Evolutionary conservation across 73 alveolate species (phyloP), one percentile per base, ranked within the genome.

Genomic region (Durusdinium trenchii): DNA sequence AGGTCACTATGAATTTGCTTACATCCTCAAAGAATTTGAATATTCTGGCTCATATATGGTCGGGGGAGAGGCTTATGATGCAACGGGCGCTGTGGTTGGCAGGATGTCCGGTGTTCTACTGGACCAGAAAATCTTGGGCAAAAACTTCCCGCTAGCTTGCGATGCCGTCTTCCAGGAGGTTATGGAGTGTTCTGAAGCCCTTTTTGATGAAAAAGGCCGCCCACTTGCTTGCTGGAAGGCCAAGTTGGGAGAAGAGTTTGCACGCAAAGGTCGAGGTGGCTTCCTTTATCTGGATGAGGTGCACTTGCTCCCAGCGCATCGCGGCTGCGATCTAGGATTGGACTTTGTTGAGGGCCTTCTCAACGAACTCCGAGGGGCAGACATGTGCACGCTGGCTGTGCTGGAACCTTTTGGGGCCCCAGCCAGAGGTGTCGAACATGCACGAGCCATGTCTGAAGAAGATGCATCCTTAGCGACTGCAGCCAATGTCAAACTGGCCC

Each of bases 171-270:
- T 46, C 18, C 83, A 71, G 35, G 32, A 71, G 83, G 48, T 71
- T 12, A 71, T 71, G 83, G 47, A 71, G 83, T 71, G 83, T 46
- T 71, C 83, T 35, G 83, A n/a, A 35, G 38, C 32, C 38, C 83
- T 71, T n/a, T 71, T 71, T 35, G 83, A 71, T 35, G 18, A 30
- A 42, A 71, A 71, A 46, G 83, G 83, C 43, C 51, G 51, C 38
- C 83, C 83, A 28, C 32, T n/a, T n/a, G 45, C 83, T n/a, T 71
- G 43, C 38, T 71, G 83, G 83, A 71, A 71, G 83, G 83, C 83
- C 83, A 71, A 71, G 83, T 30, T 71, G 83, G 28, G 45, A n/a
- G 83, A 71, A 71, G 83, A 71, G 45, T 71, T n/a, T 30, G 83
- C 83, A 9, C 83, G 28, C 20, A 71, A 71, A 71, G 83, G 83